These are phyloP conservation scores for Thymus quinquecostatus DNA, from an alignment of 257 asterid species.

Conservation along the genomic window DNA sequence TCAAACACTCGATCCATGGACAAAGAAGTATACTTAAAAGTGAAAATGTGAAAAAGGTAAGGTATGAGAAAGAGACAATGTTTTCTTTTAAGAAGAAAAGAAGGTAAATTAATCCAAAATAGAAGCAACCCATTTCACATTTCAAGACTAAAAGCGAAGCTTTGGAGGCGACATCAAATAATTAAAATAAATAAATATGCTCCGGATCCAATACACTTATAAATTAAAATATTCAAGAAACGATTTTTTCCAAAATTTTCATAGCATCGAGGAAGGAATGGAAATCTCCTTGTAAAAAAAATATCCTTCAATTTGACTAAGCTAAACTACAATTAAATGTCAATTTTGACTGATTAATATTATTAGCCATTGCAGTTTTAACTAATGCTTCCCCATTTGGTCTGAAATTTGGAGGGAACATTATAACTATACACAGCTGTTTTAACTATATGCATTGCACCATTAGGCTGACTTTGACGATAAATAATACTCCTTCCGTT, in stretches of 20 bases:
- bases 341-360: not conserved
- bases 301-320: not conserved
- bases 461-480: too few relatives aligned
- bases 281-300: not conserved
- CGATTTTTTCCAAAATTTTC: not conserved
- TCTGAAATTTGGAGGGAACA: not conserved
- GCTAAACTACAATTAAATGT: not conserved
- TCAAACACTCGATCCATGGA: too few relatives aligned
- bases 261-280: not conserved
- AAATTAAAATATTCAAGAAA: not conserved
- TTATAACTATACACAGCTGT: not conserved
- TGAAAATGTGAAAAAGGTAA: not conserved
- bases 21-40: not conserved
- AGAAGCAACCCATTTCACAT: slow-evolving; percentile 30
- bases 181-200: not conserved
- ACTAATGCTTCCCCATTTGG: not conserved
- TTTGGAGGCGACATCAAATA: slow-evolving; percentile 24
- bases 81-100: slow-evolving; percentile 34
- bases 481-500: too few relatives aligned
- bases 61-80: slow-evolving; percentile 45
- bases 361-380: not conserved
- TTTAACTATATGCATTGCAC: not conserved
- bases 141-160: slow-evolving; percentile 36
- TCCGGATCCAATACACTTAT: slow-evolving; percentile 9
- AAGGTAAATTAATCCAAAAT: slow-evolving; percentile 29